Base-by-base conservation (phyloP, 2,329 filamentous ascomycete species). In the Atkinsonella texensis region DNA sequence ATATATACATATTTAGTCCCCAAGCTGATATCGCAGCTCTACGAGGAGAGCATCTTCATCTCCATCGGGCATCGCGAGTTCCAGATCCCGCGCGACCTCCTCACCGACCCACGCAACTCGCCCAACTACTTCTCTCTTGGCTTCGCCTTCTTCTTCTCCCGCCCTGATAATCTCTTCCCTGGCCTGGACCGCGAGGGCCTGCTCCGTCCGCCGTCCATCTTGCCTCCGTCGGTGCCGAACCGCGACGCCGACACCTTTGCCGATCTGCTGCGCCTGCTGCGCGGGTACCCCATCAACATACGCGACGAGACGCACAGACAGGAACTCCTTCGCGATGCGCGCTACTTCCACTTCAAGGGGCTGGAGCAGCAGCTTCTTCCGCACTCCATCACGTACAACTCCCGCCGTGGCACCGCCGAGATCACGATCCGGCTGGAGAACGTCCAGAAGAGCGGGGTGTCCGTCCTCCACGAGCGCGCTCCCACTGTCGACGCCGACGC, bases 121-220 rank as follows among this genome's bases (percentile, higher is more conserved):
- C 90, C 90, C 12, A 97, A 97, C 67, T 97, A 89, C 75, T 97
- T 97, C 73, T 85, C 89, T 0, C 78, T 96, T 3, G 90, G 90
- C 53, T 95, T 95, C 62, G 85, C 83, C 39, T 80, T 88, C 59
- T 94, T 95, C 75, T 95, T 95, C 71, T 84, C 83, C 15, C 82
- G 81, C 2, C 87, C 87, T 0, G 75, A 80, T 13, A 85, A 95
- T 60, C 78, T 89, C 6, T 96, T 95, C 59, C 91, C 91, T 0
- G 91, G 90, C 1, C 77, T 96, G 1, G 82, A 89, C 53, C 81
- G 88, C 49, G 80, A 83, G 54, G 81, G 83, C 13, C 78, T 96
- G 18, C 80, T 96, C 42, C 84, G 91, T 0, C 91, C 91, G 1
- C 91, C 91, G 0, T 85, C 87, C 5, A 93, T 97, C 57, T 70